Conservation (phyloP, 2,329 filamentous ascomycete genomes). For the Talaromyces sp. region DNA sequence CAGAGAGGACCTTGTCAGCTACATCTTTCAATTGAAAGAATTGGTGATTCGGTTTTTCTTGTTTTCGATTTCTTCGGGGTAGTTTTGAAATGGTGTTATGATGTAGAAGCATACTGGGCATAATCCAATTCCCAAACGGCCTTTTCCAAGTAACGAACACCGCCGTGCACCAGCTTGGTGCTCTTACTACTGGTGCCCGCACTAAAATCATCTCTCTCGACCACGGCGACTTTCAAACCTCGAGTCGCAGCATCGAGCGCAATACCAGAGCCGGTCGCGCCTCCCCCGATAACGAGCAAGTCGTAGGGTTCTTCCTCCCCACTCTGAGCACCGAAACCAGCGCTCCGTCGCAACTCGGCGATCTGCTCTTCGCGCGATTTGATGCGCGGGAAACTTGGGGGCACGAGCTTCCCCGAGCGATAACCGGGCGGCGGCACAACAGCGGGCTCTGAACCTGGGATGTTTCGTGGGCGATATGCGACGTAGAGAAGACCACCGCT, state of each 20-base stretch:
- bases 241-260: constrained; percentile 77
- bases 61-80: neutral
- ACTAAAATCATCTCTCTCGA: constrained; percentile 81
- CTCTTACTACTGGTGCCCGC: constrained; percentile 82
- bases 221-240: constrained; percentile 74
- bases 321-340: constrained; percentile 21
- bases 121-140: constrained; percentile 83
- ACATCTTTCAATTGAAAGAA: neutral
- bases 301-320: constrained; percentile 62
- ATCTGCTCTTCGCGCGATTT: constrained; percentile 54
- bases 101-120: constrained; percentile 58
- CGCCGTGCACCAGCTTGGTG: constrained; percentile 82
- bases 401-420: constrained; percentile 57
- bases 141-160: constrained; percentile 82
- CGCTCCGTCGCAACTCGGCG: constrained; percentile 50
- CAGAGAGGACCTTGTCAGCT: constrained; percentile 1
- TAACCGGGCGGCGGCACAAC: constrained; percentile 63
- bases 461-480: constrained; percentile 62
- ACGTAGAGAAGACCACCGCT: constrained; percentile 60
- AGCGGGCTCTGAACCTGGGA: constrained; percentile 62
- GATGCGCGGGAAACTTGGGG: constrained; percentile 53
- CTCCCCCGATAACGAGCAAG: constrained; percentile 73
- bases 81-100: neutral
- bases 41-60: neutral
- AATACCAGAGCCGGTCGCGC: constrained; percentile 76